Conservation (phyloP, 352 stramenopile species). For the Blastocystis sp. region DNA sequence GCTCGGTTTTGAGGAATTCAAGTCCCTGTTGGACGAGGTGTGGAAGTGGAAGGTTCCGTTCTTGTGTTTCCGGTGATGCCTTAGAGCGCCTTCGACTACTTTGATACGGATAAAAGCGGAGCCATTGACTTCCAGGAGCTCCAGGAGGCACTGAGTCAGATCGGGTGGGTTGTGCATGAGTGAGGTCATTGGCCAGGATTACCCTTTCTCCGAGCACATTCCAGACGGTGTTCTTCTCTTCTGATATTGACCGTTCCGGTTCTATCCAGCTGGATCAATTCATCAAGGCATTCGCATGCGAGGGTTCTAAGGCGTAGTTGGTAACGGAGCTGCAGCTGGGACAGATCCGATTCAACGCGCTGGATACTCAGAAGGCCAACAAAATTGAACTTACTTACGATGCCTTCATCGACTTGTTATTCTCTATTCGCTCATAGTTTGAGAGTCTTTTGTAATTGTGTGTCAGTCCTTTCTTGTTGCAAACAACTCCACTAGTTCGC, state of each 20-base stretch:
- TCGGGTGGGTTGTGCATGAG: background rate
- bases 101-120: conserved; percentile 46
- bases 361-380: conserved; percentile 53
- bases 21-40: conserved; percentile 50
- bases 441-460: conserved; percentile 17
- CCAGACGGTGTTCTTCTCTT: conserved; percentile 57
- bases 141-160: conserved; percentile 48
- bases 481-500: conserved; percentile 30
- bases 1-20: conserved; percentile 55
- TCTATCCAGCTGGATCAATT: conserved; percentile 58
- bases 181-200: background rate
- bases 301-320: background rate
- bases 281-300: background rate
- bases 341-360: conserved; percentile 53
- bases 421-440: conserved; percentile 48
- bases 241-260: conserved; percentile 48
- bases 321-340: conserved; percentile 45
- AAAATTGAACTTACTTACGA: conserved; percentile 59
- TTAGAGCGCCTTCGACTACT: conserved; percentile 50
- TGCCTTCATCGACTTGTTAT: conserved; percentile 46
- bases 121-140: conserved; percentile 59
- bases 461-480: background rate
- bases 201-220: conserved; percentile 30
- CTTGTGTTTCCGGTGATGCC: background rate
- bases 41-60: conserved; percentile 48